A percentile compares a stretch with the other conserved stretches of the same genome.
These are phyloP conservation scores for Zopfia rhizophila DNA, from an alignment of 2,329 filamentous ascomycete species.

Conservation along the genomic window DNA sequence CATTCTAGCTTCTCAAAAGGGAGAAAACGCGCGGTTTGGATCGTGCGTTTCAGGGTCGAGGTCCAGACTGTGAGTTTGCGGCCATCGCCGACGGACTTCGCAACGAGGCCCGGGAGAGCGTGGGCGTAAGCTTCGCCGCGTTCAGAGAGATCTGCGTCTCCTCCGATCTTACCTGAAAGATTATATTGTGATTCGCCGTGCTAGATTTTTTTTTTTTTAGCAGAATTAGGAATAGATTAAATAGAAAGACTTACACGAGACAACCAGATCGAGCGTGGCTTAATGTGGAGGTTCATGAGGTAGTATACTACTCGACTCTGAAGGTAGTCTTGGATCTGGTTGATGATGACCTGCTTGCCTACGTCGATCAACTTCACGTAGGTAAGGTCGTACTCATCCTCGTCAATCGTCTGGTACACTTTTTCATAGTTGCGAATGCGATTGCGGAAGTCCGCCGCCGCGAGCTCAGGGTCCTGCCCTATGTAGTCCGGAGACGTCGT, in stretches of 20 bases:
- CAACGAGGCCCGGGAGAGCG: slow-evolving; percentile 84
- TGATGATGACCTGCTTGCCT: slow-evolving; percentile 96
- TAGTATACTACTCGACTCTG: slow-evolving; percentile 98
- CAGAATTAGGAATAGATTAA: slow-evolving; percentile 12
- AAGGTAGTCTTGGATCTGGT: slow-evolving; percentile 94
- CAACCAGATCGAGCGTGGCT: slow-evolving; percentile 94
- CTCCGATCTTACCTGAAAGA: slow-evolving; percentile 88
- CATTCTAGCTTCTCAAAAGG: slow-evolving; percentile 96
- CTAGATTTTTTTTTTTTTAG: slow-evolving; percentile 58
- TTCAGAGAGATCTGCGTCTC: slow-evolving; percentile 85
- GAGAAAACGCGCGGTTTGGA: slow-evolving; percentile 87
- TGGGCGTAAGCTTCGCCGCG: slow-evolving; percentile 89
- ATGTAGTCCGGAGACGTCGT: slow-evolving; percentile 94
- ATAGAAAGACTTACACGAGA: slow-evolving; percentile 74
- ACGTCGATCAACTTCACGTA: slow-evolving; percentile 99
- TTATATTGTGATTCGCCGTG: slow-evolving; percentile 97
- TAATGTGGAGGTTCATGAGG: slow-evolving; percentile 98
- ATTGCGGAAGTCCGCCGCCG: slow-evolving; percentile 90
- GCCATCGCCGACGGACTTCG: slow-evolving; percentile 83
- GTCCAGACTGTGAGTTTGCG: slow-evolving; percentile 78
- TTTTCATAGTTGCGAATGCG: slow-evolving; percentile 98
- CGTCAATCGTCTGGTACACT: slow-evolving; percentile 92
- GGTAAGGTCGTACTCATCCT: slow-evolving; percentile 86
- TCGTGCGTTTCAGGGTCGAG: slow-evolving; percentile 83
- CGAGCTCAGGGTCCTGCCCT: slow-evolving; percentile 91